phyloP scores from a whole-genome alignment of 441 rosid genomes.

The Jatropha podagrica region DNA sequence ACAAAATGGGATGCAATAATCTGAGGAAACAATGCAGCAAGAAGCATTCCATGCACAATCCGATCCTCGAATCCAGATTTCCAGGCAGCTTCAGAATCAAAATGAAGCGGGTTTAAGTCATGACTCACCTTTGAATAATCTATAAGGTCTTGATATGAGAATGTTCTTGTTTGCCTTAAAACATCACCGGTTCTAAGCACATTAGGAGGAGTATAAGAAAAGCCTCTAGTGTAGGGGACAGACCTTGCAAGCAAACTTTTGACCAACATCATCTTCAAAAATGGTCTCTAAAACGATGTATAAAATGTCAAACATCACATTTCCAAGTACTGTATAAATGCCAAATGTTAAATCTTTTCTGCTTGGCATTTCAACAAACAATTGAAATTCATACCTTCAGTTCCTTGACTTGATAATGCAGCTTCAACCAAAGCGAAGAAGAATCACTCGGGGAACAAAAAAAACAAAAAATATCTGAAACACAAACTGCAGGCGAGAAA shows the following conservation, averaged over 20 bases:
- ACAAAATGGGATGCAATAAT: slow-evolving; percentile 75
- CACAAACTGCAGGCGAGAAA: too few relatives aligned
- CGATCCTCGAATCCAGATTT: slow-evolving; percentile 61
- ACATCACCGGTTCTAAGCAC: slow-evolving; percentile 56
- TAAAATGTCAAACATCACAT: background rate
- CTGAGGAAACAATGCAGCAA: slow-evolving; percentile 78
- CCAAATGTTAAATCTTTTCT: background rate
- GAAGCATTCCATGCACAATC: slow-evolving; percentile 88
- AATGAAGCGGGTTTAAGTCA: slow-evolving; percentile 74
- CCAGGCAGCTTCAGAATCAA: slow-evolving; percentile 56
- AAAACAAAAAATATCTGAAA: too few relatives aligned
- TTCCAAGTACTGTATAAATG: background rate
- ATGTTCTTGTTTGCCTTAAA: slow-evolving; percentile 55
- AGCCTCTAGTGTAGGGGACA: slow-evolving; percentile 31
- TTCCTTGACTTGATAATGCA: background rate
- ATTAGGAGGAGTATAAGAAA: slow-evolving; percentile 37
- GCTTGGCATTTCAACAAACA: slow-evolving; percentile 20
- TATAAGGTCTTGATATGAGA: slow-evolving; percentile 54
- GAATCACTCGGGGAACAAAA: too few relatives aligned
- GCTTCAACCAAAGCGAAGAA: too few relatives aligned
- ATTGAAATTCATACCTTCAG: background rate
- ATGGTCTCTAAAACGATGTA: background rate
- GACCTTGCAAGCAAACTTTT: slow-evolving; percentile 24
- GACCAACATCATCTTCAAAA: slow-evolving; percentile 24
- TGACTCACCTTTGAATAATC: slow-evolving; percentile 70